Conservation (phyloP, 2,329 filamentous ascomycete genomes). For the Botrytis medusae region DNA sequence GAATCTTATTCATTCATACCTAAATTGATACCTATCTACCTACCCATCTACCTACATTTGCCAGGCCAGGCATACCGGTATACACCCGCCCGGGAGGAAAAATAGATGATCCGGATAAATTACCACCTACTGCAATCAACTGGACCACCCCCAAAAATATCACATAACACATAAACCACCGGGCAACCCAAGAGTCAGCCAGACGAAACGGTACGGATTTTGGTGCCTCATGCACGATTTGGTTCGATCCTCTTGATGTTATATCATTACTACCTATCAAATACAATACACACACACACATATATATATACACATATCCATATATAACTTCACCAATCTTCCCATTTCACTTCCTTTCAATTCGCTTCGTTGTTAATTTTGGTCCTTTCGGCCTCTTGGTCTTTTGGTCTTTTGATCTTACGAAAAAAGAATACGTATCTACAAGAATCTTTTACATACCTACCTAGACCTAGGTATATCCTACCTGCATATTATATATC, state of each 20-base stretch:
- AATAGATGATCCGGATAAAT: constrained; percentile 13
- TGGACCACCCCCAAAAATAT: background rate
- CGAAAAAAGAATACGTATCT: background rate
- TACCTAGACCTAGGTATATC: constrained; percentile 1
- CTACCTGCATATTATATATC: background rate
- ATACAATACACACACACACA: background rate
- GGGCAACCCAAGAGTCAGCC: background rate
- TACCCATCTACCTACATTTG: background rate
- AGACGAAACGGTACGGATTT: background rate
- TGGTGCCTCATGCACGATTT: background rate
- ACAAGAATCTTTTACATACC: background rate
- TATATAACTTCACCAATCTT: background rate
- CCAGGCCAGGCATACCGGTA: background rate
- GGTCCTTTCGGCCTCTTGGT: no score
- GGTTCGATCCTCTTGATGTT: background rate
- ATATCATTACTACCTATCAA: background rate
- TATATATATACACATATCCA: no score
- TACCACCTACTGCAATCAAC: background rate
- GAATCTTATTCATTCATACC: background rate
- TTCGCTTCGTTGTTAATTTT: background rate
- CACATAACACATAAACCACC: background rate
- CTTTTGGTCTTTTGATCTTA: background rate
- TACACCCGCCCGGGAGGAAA: constrained; percentile 4
- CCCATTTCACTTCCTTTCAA: background rate
- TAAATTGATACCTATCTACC: background rate